Evolutionary conservation across 2,329 filamentous ascomycete genomes (phyloP).

Genomic region (Penicillium sp.): DNA sequence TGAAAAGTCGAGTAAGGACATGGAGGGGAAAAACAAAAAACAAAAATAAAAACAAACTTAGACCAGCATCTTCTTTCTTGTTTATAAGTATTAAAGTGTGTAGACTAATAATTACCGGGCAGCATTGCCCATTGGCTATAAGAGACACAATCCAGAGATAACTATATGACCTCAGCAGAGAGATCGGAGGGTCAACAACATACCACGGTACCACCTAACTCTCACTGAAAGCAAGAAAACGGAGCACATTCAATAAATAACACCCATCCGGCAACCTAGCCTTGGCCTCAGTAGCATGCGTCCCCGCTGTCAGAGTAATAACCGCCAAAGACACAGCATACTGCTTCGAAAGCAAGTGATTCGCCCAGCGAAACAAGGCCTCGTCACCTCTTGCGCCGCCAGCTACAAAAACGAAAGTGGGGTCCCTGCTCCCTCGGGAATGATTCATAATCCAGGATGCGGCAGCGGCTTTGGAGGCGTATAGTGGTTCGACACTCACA

Average conservation of each 20-base stretch:
- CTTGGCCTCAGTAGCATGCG: slow-evolving; percentile 80
- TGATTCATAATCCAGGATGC: slow-evolving; percentile 71
- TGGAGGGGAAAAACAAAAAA: too few species aligned
- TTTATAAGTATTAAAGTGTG: too few species aligned
- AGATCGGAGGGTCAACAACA: neutral
- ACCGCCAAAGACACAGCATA: slow-evolving; percentile 54
- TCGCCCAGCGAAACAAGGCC: slow-evolving; percentile 92
- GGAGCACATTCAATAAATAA: slow-evolving; percentile 14
- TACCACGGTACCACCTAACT: neutral
- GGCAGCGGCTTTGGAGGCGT: slow-evolving; percentile 84
- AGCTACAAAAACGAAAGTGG: slow-evolving; percentile 85
- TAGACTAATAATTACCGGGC: too few species aligned
- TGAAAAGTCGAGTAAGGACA: neutral
- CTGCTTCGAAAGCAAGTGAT: slow-evolving; percentile 59
- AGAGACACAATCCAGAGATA: too few species aligned
- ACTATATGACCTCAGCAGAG: too few species aligned
- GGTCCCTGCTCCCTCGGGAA: slow-evolving; percentile 57
- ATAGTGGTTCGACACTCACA: slow-evolving; percentile 80
- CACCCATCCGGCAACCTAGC: slow-evolving; percentile 77
- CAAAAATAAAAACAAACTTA: neutral
- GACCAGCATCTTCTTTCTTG: neutral
- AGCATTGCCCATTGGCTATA: too few species aligned
- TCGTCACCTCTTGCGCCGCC: slow-evolving; percentile 90
- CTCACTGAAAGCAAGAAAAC: neutral
- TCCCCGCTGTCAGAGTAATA: slow-evolving; percentile 80